Base-by-base conservation (phyloP, 2,329 filamentous ascomycete genomes). In the Botrytis cinerea region DNA sequence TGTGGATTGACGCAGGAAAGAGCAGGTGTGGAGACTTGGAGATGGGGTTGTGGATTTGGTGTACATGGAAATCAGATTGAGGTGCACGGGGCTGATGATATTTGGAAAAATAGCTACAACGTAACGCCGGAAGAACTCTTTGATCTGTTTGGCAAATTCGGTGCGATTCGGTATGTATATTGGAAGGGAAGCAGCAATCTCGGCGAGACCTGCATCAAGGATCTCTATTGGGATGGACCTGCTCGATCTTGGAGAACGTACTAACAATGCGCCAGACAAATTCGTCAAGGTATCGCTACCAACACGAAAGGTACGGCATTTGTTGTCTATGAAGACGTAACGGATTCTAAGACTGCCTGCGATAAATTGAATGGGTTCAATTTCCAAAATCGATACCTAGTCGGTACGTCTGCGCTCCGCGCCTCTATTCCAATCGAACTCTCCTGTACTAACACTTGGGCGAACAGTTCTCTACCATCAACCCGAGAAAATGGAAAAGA, bases 301-400 rank as follows among this genome's bases (percentile, higher is more conserved):
- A 95, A 96, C 84, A 98, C 96, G 81, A 99, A 98, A 85, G 96
- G 96, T 83, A 99, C 96, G 71, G 96, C 95, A 78, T 99, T 97
- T 84, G 96, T 99, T 80, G 96, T 99, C 85, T 99, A 98, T 88
- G 96, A 98, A 85, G 96, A 99, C 88, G 95, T 98, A 79, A 93
- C 96, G 89, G 96, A 99, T 88, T 95, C 96, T 79, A 99, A 99
- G 87, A 92, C 94, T 85, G 96, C 96, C 82, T 98, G 96, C 88
- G 96, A 99, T 87, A 98, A 98, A 87, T 88, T 99, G 84, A 99
- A 99, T 87, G 96, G 96, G 83, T 99, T 97, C 91, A 99, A 99
- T 87, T 99, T 99, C 84, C 96, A 99, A 87, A 97, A 95, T 86
- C 93, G 96, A 83, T 99, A 99, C 85, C 93, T 99, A 80, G 96